These are phyloP conservation scores for Trypanosoma mega DNA, from an alignment of 208 protist genomes.

Conservation along the genomic window DNA sequence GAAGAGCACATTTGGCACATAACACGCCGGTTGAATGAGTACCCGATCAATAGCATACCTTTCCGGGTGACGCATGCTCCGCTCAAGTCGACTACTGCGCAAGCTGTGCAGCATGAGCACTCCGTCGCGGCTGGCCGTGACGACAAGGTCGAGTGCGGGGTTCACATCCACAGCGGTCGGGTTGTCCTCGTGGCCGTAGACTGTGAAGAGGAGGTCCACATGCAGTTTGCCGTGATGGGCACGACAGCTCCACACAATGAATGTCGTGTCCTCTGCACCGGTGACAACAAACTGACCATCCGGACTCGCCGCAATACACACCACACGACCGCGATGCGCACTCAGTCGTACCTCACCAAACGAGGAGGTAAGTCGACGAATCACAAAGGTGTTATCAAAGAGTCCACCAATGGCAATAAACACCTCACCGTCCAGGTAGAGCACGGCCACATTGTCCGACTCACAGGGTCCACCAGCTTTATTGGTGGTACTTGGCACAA, in stretches of 20 bases:
- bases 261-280: conserved; percentile 89
- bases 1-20: conserved; percentile 83
- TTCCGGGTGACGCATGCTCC: conserved; percentile 66
- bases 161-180: conserved; percentile 76
- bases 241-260: conserved; percentile 83
- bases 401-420: conserved; percentile 81
- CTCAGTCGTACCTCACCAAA: conserved; percentile 54
- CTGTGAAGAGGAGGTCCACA: conserved; percentile 67
- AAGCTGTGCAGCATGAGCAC: conserved; percentile 82
- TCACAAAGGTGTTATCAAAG: conserved; percentile 78
- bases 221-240: conserved; percentile 43
- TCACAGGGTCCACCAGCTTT: conserved; percentile 56
- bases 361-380: conserved; percentile 51
- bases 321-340: conserved; percentile 76
- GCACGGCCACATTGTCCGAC: conserved; percentile 48
- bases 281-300: conserved; percentile 85
- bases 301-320: conserved; percentile 53
- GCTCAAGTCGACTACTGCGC: conserved; percentile 58
- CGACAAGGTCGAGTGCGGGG: conserved; percentile 71
- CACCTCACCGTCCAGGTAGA: conserved; percentile 60
- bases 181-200: conserved; percentile 85
- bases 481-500: conserved; percentile 40
- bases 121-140: conserved; percentile 78
- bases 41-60: conserved; percentile 67
- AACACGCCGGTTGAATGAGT: conserved; percentile 74